Base-by-base conservation (phyloP, 2,329 filamentous ascomycete species). In the Venturia aucupariae region DNA sequence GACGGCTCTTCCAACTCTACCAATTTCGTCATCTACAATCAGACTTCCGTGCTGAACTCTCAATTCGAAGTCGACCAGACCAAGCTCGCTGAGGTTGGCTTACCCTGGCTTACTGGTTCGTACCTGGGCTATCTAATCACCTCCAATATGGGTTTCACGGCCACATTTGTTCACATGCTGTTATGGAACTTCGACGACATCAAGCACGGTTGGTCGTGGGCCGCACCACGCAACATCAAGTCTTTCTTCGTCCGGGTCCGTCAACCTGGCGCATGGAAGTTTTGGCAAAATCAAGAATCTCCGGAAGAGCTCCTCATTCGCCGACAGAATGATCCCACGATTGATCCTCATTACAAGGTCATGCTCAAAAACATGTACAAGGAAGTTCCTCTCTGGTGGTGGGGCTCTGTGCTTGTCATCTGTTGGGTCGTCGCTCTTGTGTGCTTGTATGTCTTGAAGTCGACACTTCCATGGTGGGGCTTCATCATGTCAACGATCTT, bases 151-250 rank as follows among this genome's bases (percentile, higher is more conserved):
- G 55, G 54, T 15, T 61, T 67, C 32, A 67, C 65, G 11, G 66
- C 63, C 22, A 67, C 66, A 32, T 60, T 66, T 17, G 55, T 46
- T 3, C 67, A 67, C 15, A n/a, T 68, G 13, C 27, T 68, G 22
- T 17, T 67, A 38, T 67, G 65, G 67, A 67, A 67, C 35, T 67
- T 55, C 39, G n/a, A 73, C 19, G 77, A 78, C 35, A 68, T 81
- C 39, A 76, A 75, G 54, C 66, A 68, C 24, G 73, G 70, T 2
- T 79, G 76, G 67, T 64, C 68, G 2, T 74, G 69, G 65, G 67
- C 69, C 0, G 68, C 62, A 39, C 71, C 63, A 19, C 61, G 42
- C 11, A 72, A 70, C 57, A 66, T 71, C 1, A 66, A 66, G n/a
- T 68, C 68, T 22, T 35, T 70, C 7, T 64, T 69, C 38, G 44